Evolutionary conservation across 1,284 basidiomycete species (phyloP), one percentile per base, ranked within the genome.

Genomic region (Chalciporus sp.): DNA sequence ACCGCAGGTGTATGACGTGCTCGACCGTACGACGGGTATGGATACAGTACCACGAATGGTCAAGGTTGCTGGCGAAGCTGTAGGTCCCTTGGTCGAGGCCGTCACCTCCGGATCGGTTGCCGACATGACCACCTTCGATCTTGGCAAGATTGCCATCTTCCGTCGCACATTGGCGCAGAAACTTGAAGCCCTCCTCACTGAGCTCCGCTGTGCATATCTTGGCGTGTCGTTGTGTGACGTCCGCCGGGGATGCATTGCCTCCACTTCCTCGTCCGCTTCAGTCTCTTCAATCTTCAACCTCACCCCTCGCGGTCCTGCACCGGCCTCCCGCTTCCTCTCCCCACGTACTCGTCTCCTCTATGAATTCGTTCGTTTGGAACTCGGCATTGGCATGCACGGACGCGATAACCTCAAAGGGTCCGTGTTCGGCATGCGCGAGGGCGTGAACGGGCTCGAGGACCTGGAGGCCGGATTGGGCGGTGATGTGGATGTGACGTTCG

Each of bases 361-460:
- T 68, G 82, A 86, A 65, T 93, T 82, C 62, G 78, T 93, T 17
- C 79, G 90, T 26, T 63, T 81, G 41, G 79, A 75, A 19, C 75
- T 93, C 20, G 85, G 85, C 4, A 76, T 93, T 35, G 75, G 74
- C 57, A 92, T 92, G 84, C 85, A 90, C 59, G 90, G 90, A 6
- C 67, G 73, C 17, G 87, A 89, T 63, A 92, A 92, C 66, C 69
- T 68, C n/a, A 56, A 53, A 1, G 65, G 67, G 0, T 53, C 17
- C 11, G 70, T 67, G 31, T 71, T 59, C 47, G 72, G 67, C 16
- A 69, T 70, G 67, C 61, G 50, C 1, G 55, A 56, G 2, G 49
- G 16, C 7, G n/a, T 17, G 2, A 17, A 20, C 48, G 51, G 46
- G 9, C 35, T 58, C 12, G 58, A 50, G 11, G 29, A n/a, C 3